Conservation (phyloP, 257 asterid species). For the Echites panduratus region DNA sequence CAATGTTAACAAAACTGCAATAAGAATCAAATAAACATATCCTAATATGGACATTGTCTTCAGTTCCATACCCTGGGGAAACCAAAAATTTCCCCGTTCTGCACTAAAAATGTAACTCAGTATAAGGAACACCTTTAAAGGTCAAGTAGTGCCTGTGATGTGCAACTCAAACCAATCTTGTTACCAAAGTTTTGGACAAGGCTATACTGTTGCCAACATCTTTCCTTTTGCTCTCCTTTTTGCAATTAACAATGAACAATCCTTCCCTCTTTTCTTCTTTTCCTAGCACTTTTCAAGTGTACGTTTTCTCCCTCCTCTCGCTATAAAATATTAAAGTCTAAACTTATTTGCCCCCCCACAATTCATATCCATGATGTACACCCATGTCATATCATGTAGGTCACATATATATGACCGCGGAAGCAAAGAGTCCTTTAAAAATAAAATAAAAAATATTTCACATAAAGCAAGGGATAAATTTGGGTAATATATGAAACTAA, state of each 20-base stretch:
- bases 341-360: background rate
- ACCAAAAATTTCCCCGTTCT: background rate
- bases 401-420: too few relatives aligned
- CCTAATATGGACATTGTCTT: too few relatives aligned
- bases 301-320: background rate
- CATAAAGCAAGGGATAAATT: too few relatives aligned
- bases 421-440: too few relatives aligned
- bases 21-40: too few relatives aligned
- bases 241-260: too few relatives aligned
- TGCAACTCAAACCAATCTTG: background rate
- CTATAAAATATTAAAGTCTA: background rate
- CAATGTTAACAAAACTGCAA: background rate
- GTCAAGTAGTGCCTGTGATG: background rate
- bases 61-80: background rate
- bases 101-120: too few relatives aligned
- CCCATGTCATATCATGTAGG: background rate
- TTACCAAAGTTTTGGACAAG: background rate
- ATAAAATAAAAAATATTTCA: too few relatives aligned
- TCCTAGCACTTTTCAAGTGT: too few relatives aligned
- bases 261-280: too few relatives aligned
- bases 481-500: too few relatives aligned
- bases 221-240: background rate
- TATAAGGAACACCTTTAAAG: too few relatives aligned
- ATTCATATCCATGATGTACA: background rate
- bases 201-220: background rate